Base-by-base conservation (phyloP, 139 green algal species). In the Chlamydomonas schloesseri region DNA sequence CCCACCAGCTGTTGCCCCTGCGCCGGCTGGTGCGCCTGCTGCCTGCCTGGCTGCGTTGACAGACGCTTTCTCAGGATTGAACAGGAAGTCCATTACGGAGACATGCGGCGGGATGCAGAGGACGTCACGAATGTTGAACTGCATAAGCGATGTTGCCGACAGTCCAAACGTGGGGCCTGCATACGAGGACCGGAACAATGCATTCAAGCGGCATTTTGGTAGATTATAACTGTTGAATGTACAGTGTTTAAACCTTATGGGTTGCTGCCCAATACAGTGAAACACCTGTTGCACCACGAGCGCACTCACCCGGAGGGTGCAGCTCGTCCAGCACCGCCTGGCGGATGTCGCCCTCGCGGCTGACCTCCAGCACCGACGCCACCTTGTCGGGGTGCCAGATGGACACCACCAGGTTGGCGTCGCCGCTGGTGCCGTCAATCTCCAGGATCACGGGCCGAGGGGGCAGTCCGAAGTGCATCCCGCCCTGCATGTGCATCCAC, bases 311-410 rank as follows among this genome's bases (percentile, higher is more conserved):
- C 8, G 67, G 31, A 5, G 67, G 67, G 67, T 77, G 71, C 42
- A 77, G 71, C 24, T 77, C 71, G 42, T 77, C 71, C 24, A 58
- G 24, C 42, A 18, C 42, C 33, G 37, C 37, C 37, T 36, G 37
- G 4, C 26, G 37, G 36, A 77, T 60, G 42, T 62, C 71, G 11
- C 71, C 71, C 23, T 77, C 71, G 17, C 23, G 29, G 36, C 11
- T 36, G 71, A 77, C 71, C 42, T 77, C 71, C 42, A 77, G 37
- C 42, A 77, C 24, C 13, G 71, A 15, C 2, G 71, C 37, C 46
- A 77, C 42, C 42, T 58, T 57, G 24, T 77, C 71, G 10, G 37
- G 71, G 23, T 77, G 37, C 71, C 71, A 77, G 42, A 77, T 57
- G 71, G 37, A 62, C 9, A 77, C 24, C 21, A 77, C 42, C 37